Evolutionary conservation across 108 stramenopile genomes (phyloP).

Genomic region (Cyclotella kingstonii): DNA sequence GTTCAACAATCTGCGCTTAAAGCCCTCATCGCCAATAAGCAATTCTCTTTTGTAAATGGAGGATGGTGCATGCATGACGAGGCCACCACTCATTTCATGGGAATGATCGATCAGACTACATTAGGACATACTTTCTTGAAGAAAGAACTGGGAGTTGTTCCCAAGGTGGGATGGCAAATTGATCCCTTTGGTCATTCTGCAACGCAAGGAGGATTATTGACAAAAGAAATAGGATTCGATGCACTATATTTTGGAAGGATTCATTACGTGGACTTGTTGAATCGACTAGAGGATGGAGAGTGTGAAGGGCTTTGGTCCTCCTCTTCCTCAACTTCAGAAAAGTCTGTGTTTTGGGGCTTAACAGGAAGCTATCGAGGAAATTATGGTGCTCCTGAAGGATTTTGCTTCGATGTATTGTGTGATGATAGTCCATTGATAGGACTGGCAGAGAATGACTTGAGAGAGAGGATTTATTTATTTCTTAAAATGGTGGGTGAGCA

Average conservation of each 20-base stretch:
- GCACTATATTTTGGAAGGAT: constrained; percentile 94
- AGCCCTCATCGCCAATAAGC: constrained; percentile 63
- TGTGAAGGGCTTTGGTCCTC: constrained; percentile 88
- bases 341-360: constrained; percentile 84
- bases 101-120: constrained; percentile 97
- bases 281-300: constrained; percentile 57
- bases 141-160: constrained; percentile 78
- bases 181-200: constrained; percentile 98
- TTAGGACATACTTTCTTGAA: constrained; percentile 88
- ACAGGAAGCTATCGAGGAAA: constrained; percentile 78
- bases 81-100: constrained; percentile 87
- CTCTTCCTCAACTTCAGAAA: constrained; percentile 28
- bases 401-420: constrained; percentile 76
- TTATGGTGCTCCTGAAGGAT: constrained; percentile 73
- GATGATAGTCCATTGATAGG: constrained; percentile 59
- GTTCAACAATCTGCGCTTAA: constrained; percentile 46
- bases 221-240: constrained; percentile 81
- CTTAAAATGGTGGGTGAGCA: constrained; percentile 53
- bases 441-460: constrained; percentile 37
- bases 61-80: constrained; percentile 99
- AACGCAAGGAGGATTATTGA: constrained; percentile 86
- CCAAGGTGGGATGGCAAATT: constrained; percentile 93
- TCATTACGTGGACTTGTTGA: constrained; percentile 88
- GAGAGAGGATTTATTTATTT: constrained; percentile 49
- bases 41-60: constrained; percentile 90